These are phyloP conservation scores for Paramecium biaurelia DNA, from an alignment of 73 alveolate species.

Conservation along the genomic window DNA sequence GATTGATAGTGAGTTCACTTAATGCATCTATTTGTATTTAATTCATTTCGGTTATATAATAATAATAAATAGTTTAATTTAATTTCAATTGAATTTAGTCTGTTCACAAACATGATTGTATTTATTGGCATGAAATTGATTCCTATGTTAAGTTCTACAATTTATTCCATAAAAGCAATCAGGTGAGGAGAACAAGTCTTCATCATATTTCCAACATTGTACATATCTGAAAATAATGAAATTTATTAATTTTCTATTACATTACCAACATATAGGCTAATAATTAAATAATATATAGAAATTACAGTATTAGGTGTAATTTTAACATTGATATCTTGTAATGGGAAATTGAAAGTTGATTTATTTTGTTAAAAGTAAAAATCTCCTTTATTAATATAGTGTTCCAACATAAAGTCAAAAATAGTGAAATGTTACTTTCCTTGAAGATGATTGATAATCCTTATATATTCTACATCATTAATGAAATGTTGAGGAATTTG, in stretches of 20 bases:
- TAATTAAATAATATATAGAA: neutral
- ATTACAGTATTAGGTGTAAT: slow-evolving; percentile 9
- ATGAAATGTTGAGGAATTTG: neutral
- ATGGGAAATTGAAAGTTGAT: neutral
- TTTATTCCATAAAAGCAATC: slow-evolving; percentile 3
- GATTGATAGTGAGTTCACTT: neutral
- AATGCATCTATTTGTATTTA: neutral
- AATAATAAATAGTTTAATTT: neutral
- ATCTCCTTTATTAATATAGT: neutral
- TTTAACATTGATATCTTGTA: neutral
- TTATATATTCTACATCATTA: neutral
- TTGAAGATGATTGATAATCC: neutral
- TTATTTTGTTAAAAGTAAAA: slow-evolving; percentile 19
- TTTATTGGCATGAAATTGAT: neutral
- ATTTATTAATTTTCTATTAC: neutral
- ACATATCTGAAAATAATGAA: neutral
- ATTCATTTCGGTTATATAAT: neutral
- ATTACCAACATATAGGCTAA: neutral
- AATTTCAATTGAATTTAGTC: neutral
- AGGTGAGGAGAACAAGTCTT: neutral
- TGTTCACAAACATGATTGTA: slow-evolving; percentile 24
- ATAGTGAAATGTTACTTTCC: neutral
- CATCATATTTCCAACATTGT: neutral
- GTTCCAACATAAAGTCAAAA: neutral
- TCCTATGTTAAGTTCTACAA: neutral